These are phyloP conservation scores for Neodidymelliopsis sp. DNA, from an alignment of 2,329 filamentous ascomycete genomes.

Conservation along the genomic window DNA sequence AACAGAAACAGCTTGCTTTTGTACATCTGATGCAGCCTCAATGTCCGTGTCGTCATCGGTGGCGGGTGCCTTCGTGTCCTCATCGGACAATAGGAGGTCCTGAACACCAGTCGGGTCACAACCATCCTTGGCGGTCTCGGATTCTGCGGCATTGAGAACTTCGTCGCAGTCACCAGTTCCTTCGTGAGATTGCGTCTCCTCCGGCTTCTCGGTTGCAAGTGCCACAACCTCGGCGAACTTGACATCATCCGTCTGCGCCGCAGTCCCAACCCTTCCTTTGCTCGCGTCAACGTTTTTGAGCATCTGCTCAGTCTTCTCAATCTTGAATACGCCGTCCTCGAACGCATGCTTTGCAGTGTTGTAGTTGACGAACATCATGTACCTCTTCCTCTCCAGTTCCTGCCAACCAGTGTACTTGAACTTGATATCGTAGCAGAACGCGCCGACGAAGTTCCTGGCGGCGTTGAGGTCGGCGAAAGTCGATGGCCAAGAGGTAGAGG, in stretches of 20 bases:
- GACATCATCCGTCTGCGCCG: not conserved
- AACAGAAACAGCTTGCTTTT: not conserved
- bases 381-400: conserved; percentile 9
- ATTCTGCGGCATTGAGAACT: not conserved
- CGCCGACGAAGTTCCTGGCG: conserved; percentile 11
- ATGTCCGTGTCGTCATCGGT: not conserved
- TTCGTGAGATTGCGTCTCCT: not conserved
- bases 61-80: not conserved
- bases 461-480: conserved; percentile 9
- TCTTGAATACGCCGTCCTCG: conserved; percentile 2
- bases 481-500: not conserved
- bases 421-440: not conserved
- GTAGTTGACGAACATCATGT: conserved; percentile 8
- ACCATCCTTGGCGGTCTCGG: not conserved
- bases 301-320: not conserved
- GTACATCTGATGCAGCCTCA: not conserved
- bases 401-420: conserved; percentile 9
- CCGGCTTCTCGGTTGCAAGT: not conserved
- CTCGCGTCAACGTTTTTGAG: not conserved
- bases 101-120: too few species aligned
- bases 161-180: not conserved
- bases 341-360: conserved; percentile 10
- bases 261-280: not conserved
- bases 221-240: not conserved
- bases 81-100: too few species aligned